Base-by-base conservation (phyloP, 2,329 filamentous ascomycete genomes). In the Colletotrichum sp. region DNA sequence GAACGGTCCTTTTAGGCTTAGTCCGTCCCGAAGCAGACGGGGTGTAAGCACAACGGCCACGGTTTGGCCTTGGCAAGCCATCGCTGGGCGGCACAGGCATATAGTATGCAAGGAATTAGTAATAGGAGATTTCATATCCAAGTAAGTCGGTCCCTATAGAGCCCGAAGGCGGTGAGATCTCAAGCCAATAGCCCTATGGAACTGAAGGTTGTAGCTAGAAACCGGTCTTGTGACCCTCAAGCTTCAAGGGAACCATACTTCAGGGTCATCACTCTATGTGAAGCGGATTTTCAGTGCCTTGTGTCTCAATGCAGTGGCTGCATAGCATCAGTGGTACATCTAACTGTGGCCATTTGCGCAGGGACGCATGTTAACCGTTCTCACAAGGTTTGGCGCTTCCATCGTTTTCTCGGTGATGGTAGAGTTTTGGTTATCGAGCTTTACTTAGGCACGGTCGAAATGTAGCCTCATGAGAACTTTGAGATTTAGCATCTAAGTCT, bases 331-430 rank as follows among this genome's bases (percentile, higher is more conserved):
- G 18, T n/a, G 39, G 9, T 5, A 43, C 9, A 10, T 4, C 6
- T 0, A 12, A 43, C 9, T 12, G 39, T 43, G 0, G 39, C 8
- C 5, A 5, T n/a, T n/a, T 43, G 2, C 18, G 39, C 0, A n/a
- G 39, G 4, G 16, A 43, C 18, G 18, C 0, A n/a, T 43, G 9
- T 43, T 12, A 4, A 34, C 4, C 9, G 9, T 48, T 4, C 18
- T 22, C 43, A 22, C n/a, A 48, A 48, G 43, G 10, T n/a, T 48
- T n/a, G 43, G 43, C 43, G 43, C 6, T 1, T 4, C n/a, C n/a
- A 22, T 48, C 18, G 43, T 7, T 9, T 12, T 8, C 1, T 48
- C n/a, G 10, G n/a, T 13, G n/a, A 13, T 48, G 10, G n/a, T 43
- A 7, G 10, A 13, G 6, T 48, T 48, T 22, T 22, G 1, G n/a